These are phyloP conservation scores for Glarea lozoyensis DNA, from an alignment of 495 filamentous ascomycete genomes.

Conservation along the genomic window DNA sequence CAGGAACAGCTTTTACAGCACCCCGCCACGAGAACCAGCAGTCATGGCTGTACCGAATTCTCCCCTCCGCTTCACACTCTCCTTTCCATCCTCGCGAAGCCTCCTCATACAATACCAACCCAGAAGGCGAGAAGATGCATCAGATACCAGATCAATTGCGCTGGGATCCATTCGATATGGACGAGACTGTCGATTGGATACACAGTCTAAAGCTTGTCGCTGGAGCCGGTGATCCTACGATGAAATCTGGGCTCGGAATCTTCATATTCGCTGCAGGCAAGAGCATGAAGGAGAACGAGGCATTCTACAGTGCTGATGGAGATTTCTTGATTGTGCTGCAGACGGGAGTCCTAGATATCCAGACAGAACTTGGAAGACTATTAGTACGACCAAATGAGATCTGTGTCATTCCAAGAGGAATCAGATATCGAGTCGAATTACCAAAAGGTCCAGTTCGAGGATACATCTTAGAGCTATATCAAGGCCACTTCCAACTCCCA, in stretches of 20 bases:
- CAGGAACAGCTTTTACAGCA: constrained; percentile 87
- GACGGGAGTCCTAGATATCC: constrained; percentile 75
- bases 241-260: constrained; percentile 75
- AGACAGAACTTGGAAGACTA: constrained; percentile 74
- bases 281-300: constrained; percentile 64
- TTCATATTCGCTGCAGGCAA: constrained; percentile 74
- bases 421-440: constrained; percentile 68
- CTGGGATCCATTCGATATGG: constrained; percentile 80
- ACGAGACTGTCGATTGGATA: constrained; percentile 62
- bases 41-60: constrained; percentile 88
- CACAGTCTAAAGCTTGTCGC: constrained; percentile 69
- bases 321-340: constrained; percentile 83
- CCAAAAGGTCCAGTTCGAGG: constrained; percentile 45
- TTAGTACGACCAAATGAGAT: constrained; percentile 87
- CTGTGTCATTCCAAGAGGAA: constrained; percentile 75
- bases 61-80: constrained; percentile 74
- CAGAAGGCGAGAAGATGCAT: constrained; percentile 27
- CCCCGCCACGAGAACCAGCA: constrained; percentile 84
- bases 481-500: constrained; percentile 75
- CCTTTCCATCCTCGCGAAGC: constrained; percentile 47
- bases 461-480: constrained; percentile 82
- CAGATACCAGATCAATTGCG: constrained; percentile 82
- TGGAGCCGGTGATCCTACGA: constrained; percentile 72
- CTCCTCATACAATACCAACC: constrained; percentile 20
- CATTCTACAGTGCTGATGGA: constrained; percentile 87